Conservation (phyloP, 768 basidiomycete species). For the Leccinum subtestaceum region DNA sequence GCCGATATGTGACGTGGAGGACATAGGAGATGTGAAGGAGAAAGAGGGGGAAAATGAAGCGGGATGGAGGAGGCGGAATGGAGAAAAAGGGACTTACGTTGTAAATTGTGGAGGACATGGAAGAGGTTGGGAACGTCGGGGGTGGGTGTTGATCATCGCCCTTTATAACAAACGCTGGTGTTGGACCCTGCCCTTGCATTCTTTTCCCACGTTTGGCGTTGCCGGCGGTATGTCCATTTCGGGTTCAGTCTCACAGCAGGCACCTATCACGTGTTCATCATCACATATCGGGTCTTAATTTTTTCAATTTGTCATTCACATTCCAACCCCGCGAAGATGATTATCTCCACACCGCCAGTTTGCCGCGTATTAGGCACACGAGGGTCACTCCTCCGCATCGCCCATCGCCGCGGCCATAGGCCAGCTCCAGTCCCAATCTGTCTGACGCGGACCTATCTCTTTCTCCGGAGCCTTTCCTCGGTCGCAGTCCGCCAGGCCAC, state of each 20-base stretch:
- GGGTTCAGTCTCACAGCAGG: constrained; percentile 23
- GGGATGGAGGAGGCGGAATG: neutral
- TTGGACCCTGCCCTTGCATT: constrained; percentile 34
- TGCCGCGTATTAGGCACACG: neutral
- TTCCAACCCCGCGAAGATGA: constrained; percentile 25
- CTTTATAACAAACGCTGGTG: constrained; percentile 36
- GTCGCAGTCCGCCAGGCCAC: constrained; percentile 1
- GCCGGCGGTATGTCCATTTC: constrained; percentile 34
- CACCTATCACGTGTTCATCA: constrained; percentile 28
- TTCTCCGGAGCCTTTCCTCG: constrained; percentile 4
- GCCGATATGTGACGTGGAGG: neutral
- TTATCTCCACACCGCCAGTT: constrained; percentile 12
- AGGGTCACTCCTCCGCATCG: constrained; percentile 7
- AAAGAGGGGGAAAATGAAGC: neutral
- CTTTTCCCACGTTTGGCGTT: constrained; percentile 36
- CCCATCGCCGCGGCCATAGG: neutral
- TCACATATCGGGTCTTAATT: constrained; percentile 19
- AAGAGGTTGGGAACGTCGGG: constrained; percentile 36
- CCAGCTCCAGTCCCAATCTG: neutral
- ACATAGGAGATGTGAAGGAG: neutral
- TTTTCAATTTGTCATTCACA: constrained; percentile 8
- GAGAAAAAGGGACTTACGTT: constrained; percentile 29
- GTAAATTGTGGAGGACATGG: constrained; percentile 40
- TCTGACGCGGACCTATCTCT: neutral
- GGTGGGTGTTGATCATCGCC: constrained; percentile 39